A percentile compares a stretch with the other conserved stretches of the same genome.
Conservation (phyloP, 208 protist species). For the Acanthamoeba healyi region DNA sequence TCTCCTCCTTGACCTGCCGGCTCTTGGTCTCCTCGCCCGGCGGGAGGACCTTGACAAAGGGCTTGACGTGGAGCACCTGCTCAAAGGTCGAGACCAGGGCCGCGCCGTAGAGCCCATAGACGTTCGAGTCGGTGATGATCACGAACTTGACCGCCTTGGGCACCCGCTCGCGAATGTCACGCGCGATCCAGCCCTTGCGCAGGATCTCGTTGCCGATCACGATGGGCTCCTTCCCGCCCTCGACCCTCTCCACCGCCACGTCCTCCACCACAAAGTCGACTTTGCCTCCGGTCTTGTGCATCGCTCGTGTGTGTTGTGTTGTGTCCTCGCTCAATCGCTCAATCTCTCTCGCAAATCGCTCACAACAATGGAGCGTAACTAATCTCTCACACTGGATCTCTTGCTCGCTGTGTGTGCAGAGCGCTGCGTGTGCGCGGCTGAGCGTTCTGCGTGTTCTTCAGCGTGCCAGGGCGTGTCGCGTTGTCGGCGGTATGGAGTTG, state of each 20-base stretch:
- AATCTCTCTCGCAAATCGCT: no score
- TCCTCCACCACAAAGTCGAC: constrained; percentile 37
- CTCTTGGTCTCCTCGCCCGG: constrained; percentile 85
- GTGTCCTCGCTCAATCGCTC: background rate
- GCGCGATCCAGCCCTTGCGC: constrained; percentile 5
- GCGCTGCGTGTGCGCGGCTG: no score
- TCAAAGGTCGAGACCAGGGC: constrained; percentile 69
- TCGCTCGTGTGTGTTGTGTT: no score
- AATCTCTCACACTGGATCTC: no score
- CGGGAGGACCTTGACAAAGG: constrained; percentile 78
- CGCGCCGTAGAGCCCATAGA: constrained; percentile 72
- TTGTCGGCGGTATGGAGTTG: background rate
- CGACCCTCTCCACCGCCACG: constrained; percentile 1
- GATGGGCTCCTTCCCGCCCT: constrained; percentile 63
- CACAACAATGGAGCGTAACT: no score
- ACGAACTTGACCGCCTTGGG: constrained; percentile 81
- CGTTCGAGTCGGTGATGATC: constrained; percentile 81
- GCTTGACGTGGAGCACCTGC: constrained; percentile 67
- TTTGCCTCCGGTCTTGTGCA: background rate
- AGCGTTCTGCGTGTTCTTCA: no score
- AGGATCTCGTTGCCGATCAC: constrained; percentile 66
- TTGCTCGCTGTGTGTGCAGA: no score
- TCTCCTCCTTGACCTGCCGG: constrained; percentile 82
- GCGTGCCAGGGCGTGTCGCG: no score
- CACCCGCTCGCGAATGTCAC: constrained; percentile 45